Evolutionary conservation across 2,329 filamentous ascomycete genomes (phyloP).

Genomic region (Penicillium sp.): DNA sequence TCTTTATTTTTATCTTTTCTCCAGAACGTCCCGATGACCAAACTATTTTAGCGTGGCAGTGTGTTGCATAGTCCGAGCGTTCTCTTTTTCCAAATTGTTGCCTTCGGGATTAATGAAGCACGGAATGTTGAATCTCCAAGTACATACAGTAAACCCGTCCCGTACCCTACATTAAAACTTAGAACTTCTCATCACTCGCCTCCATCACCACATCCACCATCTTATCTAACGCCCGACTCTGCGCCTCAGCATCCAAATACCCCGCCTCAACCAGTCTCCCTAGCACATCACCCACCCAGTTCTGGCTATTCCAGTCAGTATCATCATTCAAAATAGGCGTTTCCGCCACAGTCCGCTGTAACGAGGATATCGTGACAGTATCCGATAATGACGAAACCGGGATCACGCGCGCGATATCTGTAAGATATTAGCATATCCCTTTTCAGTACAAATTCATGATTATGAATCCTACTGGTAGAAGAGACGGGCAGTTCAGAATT

Average conservation of each 20-base stretch:
- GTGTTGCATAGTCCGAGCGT: conserved; percentile 22
- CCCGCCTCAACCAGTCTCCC: conserved; percentile 10
- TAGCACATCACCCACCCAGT: conserved; percentile 18
- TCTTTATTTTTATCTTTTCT: neutral
- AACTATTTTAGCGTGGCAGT: conserved; percentile 21
- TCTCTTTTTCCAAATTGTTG: conserved; percentile 11
- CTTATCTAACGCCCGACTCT: conserved; percentile 13
- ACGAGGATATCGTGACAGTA: neutral
- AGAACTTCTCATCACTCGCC: conserved; percentile 16
- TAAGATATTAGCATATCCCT: neutral
- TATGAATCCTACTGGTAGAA: neutral
- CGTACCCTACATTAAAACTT: neutral
- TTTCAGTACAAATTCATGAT: neutral
- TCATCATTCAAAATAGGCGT: conserved; percentile 6
- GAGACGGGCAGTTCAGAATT: conserved; percentile 6
- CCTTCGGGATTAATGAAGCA: neutral
- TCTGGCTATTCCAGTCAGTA: conserved; percentile 21
- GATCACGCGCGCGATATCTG: conserved; percentile 9
- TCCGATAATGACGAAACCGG: conserved; percentile 4
- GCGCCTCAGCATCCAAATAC: conserved; percentile 6
- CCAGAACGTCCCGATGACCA: conserved; percentile 4
- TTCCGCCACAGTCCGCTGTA: conserved; percentile 3
- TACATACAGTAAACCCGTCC: neutral
- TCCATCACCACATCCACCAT: conserved; percentile 20
- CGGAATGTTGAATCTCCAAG: neutral